Percentiles rank a stretch among this genome's conserved stretches.
Evolutionary conservation across 331 rosid species (phyloP).

Genomic region (Acacia concinna): DNA sequence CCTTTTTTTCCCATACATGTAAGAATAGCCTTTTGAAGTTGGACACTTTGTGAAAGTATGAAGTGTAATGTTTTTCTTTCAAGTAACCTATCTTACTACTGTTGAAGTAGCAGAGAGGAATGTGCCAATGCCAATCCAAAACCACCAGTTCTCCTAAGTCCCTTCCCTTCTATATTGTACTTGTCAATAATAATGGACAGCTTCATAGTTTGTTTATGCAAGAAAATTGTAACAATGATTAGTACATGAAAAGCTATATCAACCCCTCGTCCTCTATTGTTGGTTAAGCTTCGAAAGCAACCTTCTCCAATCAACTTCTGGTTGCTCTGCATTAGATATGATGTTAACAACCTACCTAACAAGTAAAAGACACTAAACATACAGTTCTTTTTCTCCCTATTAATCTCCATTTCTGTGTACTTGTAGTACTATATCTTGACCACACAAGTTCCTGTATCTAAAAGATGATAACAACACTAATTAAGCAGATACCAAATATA

Average conservation of each 20-base stretch:
- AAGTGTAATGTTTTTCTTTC: background rate
- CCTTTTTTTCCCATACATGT: background rate
- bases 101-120: background rate
- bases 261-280: background rate
- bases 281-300: background rate
- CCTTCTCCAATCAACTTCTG: background rate
- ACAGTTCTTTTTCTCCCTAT: background rate
- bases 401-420: background rate
- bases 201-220: background rate
- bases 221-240: background rate
- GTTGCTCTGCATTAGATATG: constrained; percentile 11
- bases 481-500: background rate
- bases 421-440: background rate
- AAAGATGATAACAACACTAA: background rate
- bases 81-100: background rate
- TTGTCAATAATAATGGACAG: background rate
- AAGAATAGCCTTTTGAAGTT: background rate
- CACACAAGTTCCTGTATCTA: background rate
- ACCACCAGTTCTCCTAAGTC: background rate
- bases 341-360: constrained; percentile 27
- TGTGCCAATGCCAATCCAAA: background rate
- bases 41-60: background rate
- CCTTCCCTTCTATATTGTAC: background rate
- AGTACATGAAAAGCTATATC: background rate
- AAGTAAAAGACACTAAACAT: background rate